Conservation (phyloP, 495 filamentous ascomycete species). For the Parathielavia appendiculata region DNA sequence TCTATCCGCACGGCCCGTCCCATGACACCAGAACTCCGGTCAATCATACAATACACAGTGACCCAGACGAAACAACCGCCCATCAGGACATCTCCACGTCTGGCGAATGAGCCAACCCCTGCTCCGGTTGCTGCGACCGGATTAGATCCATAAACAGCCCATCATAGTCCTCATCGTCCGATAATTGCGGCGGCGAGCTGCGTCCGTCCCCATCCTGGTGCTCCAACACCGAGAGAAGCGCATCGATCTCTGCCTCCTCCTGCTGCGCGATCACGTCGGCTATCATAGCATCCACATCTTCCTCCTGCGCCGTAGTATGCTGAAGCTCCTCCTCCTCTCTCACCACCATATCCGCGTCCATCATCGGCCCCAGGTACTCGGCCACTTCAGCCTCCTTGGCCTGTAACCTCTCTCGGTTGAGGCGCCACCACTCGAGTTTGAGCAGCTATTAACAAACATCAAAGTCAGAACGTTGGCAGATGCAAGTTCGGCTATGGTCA, state of each 20-base stretch:
- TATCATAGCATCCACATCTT: conserved; percentile 40
- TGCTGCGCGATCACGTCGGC: conserved; percentile 44
- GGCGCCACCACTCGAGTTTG: conserved; percentile 42
- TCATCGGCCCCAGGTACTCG: conserved; percentile 15
- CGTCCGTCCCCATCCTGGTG: neutral
- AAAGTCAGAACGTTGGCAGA: neutral
- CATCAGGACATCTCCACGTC: conserved; percentile 34
- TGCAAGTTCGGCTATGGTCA: too few relatives aligned
- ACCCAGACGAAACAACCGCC: neutral
- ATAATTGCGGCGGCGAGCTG: conserved; percentile 26
- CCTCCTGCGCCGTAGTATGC: conserved; percentile 36
- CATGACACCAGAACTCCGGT: too few relatives aligned
- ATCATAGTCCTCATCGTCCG: conserved; percentile 59
- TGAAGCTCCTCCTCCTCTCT: conserved; percentile 39
- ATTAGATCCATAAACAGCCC: conserved; percentile 50
- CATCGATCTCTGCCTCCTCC: conserved; percentile 56
- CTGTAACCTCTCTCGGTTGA: conserved; percentile 36
- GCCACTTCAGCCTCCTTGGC: conserved; percentile 41
- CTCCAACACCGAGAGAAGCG: conserved; percentile 40
- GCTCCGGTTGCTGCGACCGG: conserved; percentile 1
- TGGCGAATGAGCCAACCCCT: conserved; percentile 4
- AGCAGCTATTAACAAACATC: conserved; percentile 34
- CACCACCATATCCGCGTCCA: conserved; percentile 33
- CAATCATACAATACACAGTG: neutral
- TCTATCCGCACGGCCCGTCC: neutral